These are phyloP conservation scores for Epithemia pelagica DNA, from an alignment of 108 stramenopile species.

Conservation along the genomic window DNA sequence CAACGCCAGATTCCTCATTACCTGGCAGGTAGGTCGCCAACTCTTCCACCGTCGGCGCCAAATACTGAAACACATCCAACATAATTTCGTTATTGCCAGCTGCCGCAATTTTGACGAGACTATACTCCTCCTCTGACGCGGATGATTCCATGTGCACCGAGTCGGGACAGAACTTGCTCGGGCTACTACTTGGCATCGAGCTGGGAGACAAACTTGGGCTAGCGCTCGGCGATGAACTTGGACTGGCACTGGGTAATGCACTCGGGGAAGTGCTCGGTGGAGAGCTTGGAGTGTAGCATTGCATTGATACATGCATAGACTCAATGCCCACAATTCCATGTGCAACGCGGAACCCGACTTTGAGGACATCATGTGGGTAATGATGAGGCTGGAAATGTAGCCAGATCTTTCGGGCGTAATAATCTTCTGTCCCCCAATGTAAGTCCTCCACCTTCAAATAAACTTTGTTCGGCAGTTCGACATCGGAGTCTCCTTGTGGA, in stretches of 20 bases:
- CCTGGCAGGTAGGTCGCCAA: too few relatives aligned
- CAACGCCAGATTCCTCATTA: too few relatives aligned
- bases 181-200: neutral
- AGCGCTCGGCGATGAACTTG: neutral
- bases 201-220: neutral
- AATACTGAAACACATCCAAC: too few relatives aligned
- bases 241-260: neutral
- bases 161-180: too few relatives aligned
- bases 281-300: neutral
- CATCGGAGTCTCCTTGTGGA: neutral
- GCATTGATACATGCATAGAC: neutral
- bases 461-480: neutral
- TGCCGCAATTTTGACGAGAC: too few relatives aligned
- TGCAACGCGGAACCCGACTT: neutral
- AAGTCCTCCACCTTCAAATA: neutral
- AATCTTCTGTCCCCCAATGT: neutral
- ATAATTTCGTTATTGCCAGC: too few relatives aligned
- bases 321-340: neutral
- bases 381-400: neutral
- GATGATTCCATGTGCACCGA: neutral
- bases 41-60: too few relatives aligned
- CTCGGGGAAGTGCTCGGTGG: neutral
- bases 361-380: neutral
- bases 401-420: neutral
- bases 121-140: too few relatives aligned